Evolutionary conservation across 495 filamentous ascomycete genomes (phyloP).

Genomic region (Xylaria castorea): DNA sequence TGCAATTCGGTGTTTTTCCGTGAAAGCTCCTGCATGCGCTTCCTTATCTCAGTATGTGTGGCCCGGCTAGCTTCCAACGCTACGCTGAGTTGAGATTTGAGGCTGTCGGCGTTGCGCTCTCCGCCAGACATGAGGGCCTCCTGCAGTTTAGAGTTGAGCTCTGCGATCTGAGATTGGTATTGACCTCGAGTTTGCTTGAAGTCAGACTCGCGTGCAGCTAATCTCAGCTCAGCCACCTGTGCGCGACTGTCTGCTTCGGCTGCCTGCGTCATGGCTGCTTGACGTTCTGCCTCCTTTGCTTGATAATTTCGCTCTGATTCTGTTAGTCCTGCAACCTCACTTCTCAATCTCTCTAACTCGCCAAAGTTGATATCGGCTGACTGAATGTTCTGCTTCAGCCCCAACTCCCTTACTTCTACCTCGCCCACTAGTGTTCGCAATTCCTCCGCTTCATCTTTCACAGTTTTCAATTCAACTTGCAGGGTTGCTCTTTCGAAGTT

Average conservation of each 20-base stretch:
- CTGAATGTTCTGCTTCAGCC: slow-evolving; percentile 63
- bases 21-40: slow-evolving; percentile 48
- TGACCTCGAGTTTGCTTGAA: slow-evolving; percentile 49
- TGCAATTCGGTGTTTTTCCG: slow-evolving; percentile 51
- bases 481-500: slow-evolving; percentile 58
- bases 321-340: slow-evolving; percentile 64
- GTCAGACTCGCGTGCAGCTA: slow-evolving; percentile 61
- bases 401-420: slow-evolving; percentile 65
- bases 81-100: slow-evolving; percentile 45
- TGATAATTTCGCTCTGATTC: slow-evolving; percentile 63
- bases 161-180: slow-evolving; percentile 54
- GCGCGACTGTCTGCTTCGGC: slow-evolving; percentile 59
- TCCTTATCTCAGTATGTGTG: slow-evolving; percentile 52
- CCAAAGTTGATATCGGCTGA: slow-evolving; percentile 63
- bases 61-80: slow-evolving; percentile 47
- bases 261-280: slow-evolving; percentile 56
- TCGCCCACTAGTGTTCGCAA: slow-evolving; percentile 65
- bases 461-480: slow-evolving; percentile 58
- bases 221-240: slow-evolving; percentile 56
- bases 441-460: slow-evolving; percentile 58
- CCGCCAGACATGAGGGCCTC: slow-evolving; percentile 42
- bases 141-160: slow-evolving; percentile 49
- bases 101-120: slow-evolving; percentile 35
- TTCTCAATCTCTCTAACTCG: slow-evolving; percentile 63
- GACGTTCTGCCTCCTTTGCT: slow-evolving; percentile 60